Conservation (phyloP, 192 early-diverging fungal genomes). For the Haplosporangium gracile region DNA sequence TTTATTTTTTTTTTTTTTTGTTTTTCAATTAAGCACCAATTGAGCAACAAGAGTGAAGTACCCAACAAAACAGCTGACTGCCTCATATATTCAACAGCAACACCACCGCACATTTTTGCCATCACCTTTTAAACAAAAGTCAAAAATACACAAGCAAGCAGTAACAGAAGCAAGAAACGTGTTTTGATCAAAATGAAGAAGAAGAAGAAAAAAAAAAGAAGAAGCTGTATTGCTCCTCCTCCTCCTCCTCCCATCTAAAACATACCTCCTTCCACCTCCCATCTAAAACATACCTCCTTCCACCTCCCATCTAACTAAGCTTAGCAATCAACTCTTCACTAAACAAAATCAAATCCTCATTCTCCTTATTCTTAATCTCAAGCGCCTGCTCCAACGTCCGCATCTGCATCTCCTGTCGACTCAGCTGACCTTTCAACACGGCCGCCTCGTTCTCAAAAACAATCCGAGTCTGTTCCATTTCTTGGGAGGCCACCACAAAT, state of each 20-base stretch:
- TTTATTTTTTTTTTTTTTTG: no score
- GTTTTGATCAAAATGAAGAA: background rate
- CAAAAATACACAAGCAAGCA: background rate
- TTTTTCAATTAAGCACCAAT: no score
- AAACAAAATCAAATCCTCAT: constrained; percentile 50
- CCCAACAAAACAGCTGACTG: no score
- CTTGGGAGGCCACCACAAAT: constrained; percentile 25
- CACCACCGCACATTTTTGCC: no score
- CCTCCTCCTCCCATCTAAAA: no score
- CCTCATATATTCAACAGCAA: no score
- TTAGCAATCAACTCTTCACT: constrained; percentile 50
- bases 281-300: no score
- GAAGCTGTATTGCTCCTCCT: background rate
- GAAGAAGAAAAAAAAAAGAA: constrained; percentile 9
- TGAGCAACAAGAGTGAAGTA: no score
- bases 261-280: no score
- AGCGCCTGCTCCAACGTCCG: constrained; percentile 43
- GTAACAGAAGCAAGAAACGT: background rate
- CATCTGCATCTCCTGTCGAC: constrained; percentile 49
- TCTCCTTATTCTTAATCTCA: constrained; percentile 51
- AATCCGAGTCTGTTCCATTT: constrained; percentile 39
- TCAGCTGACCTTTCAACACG: constrained; percentile 25
- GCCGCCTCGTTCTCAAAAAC: constrained; percentile 37
- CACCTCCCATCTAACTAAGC: constrained; percentile 13
- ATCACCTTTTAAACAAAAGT: no score